Evolutionary conservation across 208 protist genomes (phyloP), one percentile per base, ranked within the genome.

Genomic region (Leishmania arabica): DNA sequence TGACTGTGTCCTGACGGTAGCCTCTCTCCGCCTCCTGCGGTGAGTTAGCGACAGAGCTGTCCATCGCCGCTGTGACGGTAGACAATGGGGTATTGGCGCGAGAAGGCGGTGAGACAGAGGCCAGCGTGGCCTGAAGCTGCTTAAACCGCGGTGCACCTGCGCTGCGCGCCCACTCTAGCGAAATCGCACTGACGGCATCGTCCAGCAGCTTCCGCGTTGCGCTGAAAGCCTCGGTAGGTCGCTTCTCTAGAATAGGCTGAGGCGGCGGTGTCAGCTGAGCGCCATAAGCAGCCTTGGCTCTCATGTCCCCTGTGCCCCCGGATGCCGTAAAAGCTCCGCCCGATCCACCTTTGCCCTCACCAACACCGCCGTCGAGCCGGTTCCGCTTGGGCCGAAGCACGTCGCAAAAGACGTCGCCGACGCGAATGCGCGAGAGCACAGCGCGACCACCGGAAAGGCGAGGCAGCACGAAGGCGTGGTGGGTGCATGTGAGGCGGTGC

Each of bases 171-270:
- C 76, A 72, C 68, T 80, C 81, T 37, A 75, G 58, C 27, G 75
- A 84, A 37, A 84, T 84, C 47, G 81, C 70, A 77, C 81, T 71
- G 45, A 84, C 76, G 45, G 76, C 81, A 54, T 80, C 76, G 60
- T 73, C 81, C 7, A 84, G 81, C 49, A 80, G 60, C 60, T 80
- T 80, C 24, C 81, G 75, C 11, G 76, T 84, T 15, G 66, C 66
- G 75, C 76, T 80, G 49, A 84, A 49, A 45, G 56, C 81, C 68
- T 72, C 76, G 53, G 75, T 68, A 24, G 75, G 76, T 17, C 76
- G 65, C 66, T 47, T 47, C 58, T 84, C 75, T 31, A 76, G 51
- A 69, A 84, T 76, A 49, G 76, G 70, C 51, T 49, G 47, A 37
- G 75, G 69, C 27, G 45, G 70, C 54, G 70, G 60, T 34, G 81